Conservation (phyloP, 176 grass and related monocot species). For the Aegilops speltoides region DNA sequence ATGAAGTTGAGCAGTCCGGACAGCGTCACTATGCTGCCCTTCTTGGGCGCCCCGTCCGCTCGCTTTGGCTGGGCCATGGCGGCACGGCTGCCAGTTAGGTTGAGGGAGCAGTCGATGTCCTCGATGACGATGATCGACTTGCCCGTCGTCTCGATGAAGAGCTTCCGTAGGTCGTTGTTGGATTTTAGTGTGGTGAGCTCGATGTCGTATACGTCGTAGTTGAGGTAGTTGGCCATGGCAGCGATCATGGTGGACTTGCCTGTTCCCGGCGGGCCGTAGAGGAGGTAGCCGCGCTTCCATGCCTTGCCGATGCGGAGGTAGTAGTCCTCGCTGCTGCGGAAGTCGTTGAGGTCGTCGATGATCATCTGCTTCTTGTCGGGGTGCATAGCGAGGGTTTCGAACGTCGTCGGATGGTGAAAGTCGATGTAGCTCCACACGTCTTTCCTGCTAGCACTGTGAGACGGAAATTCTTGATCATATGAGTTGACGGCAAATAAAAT, state of each 20-base stretch:
- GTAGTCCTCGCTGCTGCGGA: too few species aligned
- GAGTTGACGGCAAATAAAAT: too few species aligned
- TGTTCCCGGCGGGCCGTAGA: constrained; percentile 47
- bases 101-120: constrained; percentile 83
- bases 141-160: constrained; percentile 42
- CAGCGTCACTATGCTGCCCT: too few species aligned
- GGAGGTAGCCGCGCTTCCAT: constrained; percentile 53
- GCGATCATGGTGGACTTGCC: constrained; percentile 54
- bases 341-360: too few species aligned
- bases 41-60: too few species aligned
- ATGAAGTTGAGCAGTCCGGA: too few species aligned
- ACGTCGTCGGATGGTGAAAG: too few species aligned
- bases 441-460: too few species aligned
- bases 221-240: constrained; percentile 42
- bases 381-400: too few species aligned
- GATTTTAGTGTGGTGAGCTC: constrained; percentile 32
- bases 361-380: too few species aligned
- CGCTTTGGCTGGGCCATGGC: not conserved
- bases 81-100: constrained; percentile 24
- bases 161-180: constrained; percentile 49
- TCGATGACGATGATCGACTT: constrained; percentile 87
- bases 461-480: too few species aligned
- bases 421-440: too few species aligned
- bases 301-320: constrained; percentile 31
- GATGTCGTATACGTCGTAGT: constrained; percentile 8